phyloP scores from a whole-genome alignment of 2,329 filamentous ascomycete species.

The Aspergillus spinulosporus region DNA sequence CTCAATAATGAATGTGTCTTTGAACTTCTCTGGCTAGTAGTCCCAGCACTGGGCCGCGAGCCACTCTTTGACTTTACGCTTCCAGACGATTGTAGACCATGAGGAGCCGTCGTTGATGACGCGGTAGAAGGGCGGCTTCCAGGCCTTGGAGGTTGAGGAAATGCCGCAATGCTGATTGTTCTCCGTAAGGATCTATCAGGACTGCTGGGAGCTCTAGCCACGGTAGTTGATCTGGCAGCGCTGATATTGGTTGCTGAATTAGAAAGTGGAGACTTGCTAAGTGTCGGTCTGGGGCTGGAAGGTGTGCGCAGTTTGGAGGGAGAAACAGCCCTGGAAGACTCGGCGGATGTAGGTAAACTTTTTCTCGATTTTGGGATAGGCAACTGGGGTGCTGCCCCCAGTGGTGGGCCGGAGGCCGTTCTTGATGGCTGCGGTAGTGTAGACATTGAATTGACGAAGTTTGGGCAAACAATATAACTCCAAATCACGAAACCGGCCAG shows the following conservation, averaged over 20 bases:
- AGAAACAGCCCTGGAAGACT: slow-evolving; percentile 46
- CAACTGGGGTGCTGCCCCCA: slow-evolving; percentile 70
- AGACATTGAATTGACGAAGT: slow-evolving; percentile 43
- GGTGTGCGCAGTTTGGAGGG: slow-evolving; percentile 61
- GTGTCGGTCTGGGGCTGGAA: slow-evolving; percentile 53
- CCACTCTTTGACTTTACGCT: slow-evolving; percentile 54
- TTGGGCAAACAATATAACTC: background rate
- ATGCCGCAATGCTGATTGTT: slow-evolving; percentile 89
- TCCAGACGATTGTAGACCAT: slow-evolving; percentile 31
- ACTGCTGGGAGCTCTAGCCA: slow-evolving; percentile 53
- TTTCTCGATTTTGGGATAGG: slow-evolving; percentile 73
- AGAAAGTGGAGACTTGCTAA: slow-evolving; percentile 51
- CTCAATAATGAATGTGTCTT: slow-evolving; percentile 74
- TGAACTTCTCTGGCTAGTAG: slow-evolving; percentile 52
- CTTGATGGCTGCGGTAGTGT: slow-evolving; percentile 66
- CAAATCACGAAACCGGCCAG: background rate
- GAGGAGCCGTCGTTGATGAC: slow-evolving; percentile 44
- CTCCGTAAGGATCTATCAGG: slow-evolving; percentile 74
- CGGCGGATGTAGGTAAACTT: slow-evolving; percentile 55
- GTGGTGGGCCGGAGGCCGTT: slow-evolving; percentile 65
- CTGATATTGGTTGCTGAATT: slow-evolving; percentile 56
- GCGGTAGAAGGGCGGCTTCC: slow-evolving; percentile 63
- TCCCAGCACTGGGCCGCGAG: slow-evolving; percentile 58
- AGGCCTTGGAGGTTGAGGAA: slow-evolving; percentile 82
- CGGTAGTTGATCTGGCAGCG: slow-evolving; percentile 57